These are phyloP conservation scores for Eutrema heterophyllum DNA, from an alignment of 345 rosid genomes.

Conservation along the genomic window DNA sequence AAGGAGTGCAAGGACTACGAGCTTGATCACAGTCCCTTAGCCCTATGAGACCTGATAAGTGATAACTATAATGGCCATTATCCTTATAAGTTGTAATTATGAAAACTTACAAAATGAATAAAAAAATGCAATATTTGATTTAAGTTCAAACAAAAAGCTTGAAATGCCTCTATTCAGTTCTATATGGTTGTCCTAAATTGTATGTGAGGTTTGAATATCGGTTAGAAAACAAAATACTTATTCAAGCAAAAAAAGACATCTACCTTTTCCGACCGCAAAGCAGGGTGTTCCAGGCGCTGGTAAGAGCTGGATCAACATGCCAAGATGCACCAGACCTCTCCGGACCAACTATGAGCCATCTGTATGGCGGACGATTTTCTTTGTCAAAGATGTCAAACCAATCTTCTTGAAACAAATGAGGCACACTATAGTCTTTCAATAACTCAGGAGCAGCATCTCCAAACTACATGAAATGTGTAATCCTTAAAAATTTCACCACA, in stretches of 20 bases:
- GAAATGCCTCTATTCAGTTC: background rate
- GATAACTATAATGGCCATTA: background rate
- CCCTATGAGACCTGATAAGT: background rate
- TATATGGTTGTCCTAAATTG: background rate
- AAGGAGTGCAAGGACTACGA: background rate
- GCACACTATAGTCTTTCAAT: constrained; percentile 76
- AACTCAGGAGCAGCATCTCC: constrained; percentile 78
- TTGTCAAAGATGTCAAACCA: constrained; percentile 68
- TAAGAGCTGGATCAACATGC: constrained; percentile 98
- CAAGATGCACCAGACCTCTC: constrained; percentile 99
- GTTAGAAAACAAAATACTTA: background rate
- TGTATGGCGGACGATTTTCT: constrained; percentile 75
- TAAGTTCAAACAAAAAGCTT: background rate
- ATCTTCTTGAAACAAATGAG: constrained; percentile 86
- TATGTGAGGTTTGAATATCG: background rate
- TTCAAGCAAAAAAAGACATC: background rate
- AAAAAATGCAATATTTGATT: background rate
- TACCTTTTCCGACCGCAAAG: constrained; percentile 95
- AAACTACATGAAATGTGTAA: constrained; percentile 49
- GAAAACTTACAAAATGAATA: background rate
- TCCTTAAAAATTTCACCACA: background rate
- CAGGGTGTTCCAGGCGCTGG: constrained; percentile 98
- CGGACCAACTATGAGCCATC: constrained; percentile 96
- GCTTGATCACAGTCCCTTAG: background rate
- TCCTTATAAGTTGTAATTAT: background rate